phyloP scores from a whole-genome alignment of 2,329 filamentous ascomycete species.

The Ciborinia camelliae region DNA sequence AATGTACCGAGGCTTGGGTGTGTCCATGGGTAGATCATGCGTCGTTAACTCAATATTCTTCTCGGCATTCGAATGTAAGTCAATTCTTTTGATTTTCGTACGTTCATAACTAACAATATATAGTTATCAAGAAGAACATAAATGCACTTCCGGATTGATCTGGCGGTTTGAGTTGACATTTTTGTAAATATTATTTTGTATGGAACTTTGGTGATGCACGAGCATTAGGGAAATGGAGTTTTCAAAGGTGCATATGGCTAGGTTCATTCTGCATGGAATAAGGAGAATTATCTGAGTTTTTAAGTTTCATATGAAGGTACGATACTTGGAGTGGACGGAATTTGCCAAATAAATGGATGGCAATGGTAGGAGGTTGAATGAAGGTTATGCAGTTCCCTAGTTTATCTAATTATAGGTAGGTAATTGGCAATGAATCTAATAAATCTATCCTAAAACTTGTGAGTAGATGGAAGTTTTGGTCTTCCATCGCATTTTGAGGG shows the following conservation, averaged over 20 bases:
- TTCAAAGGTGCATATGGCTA: slow-evolving; percentile 8
- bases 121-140: slow-evolving; percentile 62
- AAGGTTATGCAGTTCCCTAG: background rate
- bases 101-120: background rate
- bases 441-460: background rate
- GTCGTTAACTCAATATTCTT: slow-evolving; percentile 88
- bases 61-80: slow-evolving; percentile 68
- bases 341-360: background rate
- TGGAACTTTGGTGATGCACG: slow-evolving; percentile 11
- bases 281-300: background rate
- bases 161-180: background rate
- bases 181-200: slow-evolving; percentile 21
- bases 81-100: background rate
- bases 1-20: slow-evolving; percentile 80
- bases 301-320: background rate
- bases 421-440: background rate
- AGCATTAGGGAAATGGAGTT: slow-evolving; percentile 18
- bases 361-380: background rate
- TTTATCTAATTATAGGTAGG: background rate
- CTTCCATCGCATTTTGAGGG: background rate
- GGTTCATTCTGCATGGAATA: background rate
- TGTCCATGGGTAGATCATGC: slow-evolving; percentile 79
- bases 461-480: background rate
- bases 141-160: slow-evolving; percentile 36
- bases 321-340: background rate